phyloP scores from a whole-genome alignment of 208 protist genomes.

The Naegleria gruberi region DNA sequence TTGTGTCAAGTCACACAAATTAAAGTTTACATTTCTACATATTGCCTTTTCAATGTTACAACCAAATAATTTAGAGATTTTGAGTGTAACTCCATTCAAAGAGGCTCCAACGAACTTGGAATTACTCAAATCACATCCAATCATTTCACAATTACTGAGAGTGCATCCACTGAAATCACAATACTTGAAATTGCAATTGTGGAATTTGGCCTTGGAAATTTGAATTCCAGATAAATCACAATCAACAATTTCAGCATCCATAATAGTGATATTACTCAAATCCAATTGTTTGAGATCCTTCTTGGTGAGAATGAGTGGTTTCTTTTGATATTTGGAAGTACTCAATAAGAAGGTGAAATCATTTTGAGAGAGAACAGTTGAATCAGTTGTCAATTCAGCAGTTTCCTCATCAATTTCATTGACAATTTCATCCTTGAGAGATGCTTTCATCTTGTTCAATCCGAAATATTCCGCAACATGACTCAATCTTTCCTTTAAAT shows the following conservation, averaged over 20 bases:
- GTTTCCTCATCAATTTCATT: not conserved
- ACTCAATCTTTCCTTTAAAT: not conserved
- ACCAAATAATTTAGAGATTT: not conserved
- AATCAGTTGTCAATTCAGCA: not conserved
- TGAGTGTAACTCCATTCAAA: not conserved
- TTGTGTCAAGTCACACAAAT: not conserved
- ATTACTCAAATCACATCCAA: not conserved
- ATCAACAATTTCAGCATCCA: not conserved
- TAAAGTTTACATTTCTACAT: not conserved
- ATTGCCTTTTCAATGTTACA: not conserved
- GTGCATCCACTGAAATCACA: not conserved
- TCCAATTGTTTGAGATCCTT: not conserved
- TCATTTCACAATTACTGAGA: not conserved
- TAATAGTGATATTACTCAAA: not conserved
- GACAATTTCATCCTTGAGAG: not conserved
- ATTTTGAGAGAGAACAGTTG: not conserved
- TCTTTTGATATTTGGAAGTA: not conserved
- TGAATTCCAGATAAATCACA: not conserved
- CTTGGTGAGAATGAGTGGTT: not conserved
- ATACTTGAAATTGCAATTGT: not conserved
- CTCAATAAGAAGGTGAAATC: not conserved
- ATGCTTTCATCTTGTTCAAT: not conserved
- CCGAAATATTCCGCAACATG: not conserved
- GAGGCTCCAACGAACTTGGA: not conserved
- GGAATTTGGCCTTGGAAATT: not conserved